These are phyloP conservation scores for Lyophyllum shimeji DNA, from an alignment of 768 basidiomycete species.

Conservation along the genomic window DNA sequence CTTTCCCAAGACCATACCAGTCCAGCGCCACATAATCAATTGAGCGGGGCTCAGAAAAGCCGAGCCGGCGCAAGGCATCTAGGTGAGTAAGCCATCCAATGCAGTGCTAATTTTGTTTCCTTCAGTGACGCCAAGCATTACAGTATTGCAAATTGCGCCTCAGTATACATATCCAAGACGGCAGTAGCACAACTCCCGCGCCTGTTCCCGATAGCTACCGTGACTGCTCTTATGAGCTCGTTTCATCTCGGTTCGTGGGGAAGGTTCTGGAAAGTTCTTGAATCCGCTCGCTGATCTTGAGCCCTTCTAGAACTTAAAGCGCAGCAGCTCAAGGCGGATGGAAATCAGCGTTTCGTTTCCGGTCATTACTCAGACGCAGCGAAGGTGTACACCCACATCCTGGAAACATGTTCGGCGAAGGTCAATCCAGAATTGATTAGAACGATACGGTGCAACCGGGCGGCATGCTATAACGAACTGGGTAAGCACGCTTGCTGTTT, in stretches of 20 bases:
- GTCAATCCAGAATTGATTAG: conserved; percentile 1
- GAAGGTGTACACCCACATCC: neutral
- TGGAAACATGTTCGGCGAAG: neutral
- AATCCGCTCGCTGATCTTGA: neutral
- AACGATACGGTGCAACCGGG: conserved; percentile 10
- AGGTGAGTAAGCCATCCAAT: neutral
- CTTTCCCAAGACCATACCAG: neutral
- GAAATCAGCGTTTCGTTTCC: neutral
- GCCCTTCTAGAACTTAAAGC: neutral
- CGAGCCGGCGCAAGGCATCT: neutral
- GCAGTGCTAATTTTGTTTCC: neutral
- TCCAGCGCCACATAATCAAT: neutral
- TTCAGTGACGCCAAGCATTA: neutral
- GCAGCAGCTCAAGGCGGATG: neutral
- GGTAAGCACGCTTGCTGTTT: neutral
- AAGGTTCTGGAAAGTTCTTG: neutral
- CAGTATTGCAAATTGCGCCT: neutral
- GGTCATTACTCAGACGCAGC: neutral
- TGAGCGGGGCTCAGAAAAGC: neutral
- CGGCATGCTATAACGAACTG: conserved; percentile 10
- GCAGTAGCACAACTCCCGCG: neutral
- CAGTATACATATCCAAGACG: neutral
- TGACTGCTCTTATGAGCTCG: neutral
- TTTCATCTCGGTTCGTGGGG: neutral
- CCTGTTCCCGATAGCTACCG: neutral